Base-by-base conservation (phyloP, 306 rosid species). In the Luffa acutangula region DNA sequence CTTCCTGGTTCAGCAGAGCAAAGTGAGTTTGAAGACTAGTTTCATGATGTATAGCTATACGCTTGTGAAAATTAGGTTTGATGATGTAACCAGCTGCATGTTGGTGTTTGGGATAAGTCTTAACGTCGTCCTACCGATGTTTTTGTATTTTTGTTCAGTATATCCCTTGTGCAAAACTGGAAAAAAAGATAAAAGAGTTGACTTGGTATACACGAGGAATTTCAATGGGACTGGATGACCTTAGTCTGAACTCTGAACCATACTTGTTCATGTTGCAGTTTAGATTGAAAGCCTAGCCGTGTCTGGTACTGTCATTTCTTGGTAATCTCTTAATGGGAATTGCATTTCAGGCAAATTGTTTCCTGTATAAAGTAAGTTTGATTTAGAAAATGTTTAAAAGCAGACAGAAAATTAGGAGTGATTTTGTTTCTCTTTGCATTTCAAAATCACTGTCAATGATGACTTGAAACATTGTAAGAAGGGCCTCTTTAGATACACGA, bases 21-120 rank as follows among this genome's bases (percentile, higher is more conserved):
- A 53, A 74, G 62, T 34, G 63, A 75, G 64, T 45, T 46, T 49
- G 36, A 31, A 18, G 49, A 75, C 63, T 75, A 51, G 60, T 9
- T 15, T 51, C 63, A 34, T 74, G 62, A 51, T 74, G 78, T 74
- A 74, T 52, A 51, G 78, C 59, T 52, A 49, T 73, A 49, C 31
- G 13, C 58, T 25, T 46, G 77, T 72, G 42, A 72, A 72, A 72
- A 72, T 45, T 45, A 73, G 77, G 59, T 46, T 31, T 6, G 77
- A 73, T 31, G 43, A 73, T 46, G 59, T 31, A 70, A 54, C 56
- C 39, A 72, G 43, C 58, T 46, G 77, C 41, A 25, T 21, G 18
- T 73, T 14, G 43, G 59, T 39, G 7, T 39, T 65, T 42, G 57
- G 17, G 52, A 45, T 45, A 43, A 45, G 31, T 31, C 31, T 34